Evolutionary conservation across 805 yeast species (phyloP).

Genomic region (Metschnikowia bowlesiae): DNA sequence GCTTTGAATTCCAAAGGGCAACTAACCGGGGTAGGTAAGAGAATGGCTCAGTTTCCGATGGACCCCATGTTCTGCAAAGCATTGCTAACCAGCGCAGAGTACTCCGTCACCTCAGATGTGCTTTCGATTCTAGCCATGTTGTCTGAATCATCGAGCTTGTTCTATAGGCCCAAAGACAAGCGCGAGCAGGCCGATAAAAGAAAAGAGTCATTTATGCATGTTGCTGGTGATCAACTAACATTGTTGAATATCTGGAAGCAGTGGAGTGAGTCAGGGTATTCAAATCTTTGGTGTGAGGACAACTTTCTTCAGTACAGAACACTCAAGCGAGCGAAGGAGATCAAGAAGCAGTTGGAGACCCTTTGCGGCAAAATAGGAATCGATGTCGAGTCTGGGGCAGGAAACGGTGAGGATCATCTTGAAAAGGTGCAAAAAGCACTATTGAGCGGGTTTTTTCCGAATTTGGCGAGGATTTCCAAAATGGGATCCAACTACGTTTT

Average conservation of each 20-base stretch:
- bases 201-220: conserved; percentile 49
- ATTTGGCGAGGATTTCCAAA: conserved; percentile 54
- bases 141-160: conserved; percentile 69
- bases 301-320: conserved; percentile 76
- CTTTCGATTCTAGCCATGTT: conserved; percentile 78
- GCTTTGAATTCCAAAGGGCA: conserved; percentile 79
- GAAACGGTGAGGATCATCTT: conserved; percentile 13
- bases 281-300: conserved; percentile 80
- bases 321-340: conserved; percentile 60
- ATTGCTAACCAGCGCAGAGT: conserved; percentile 56
- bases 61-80: conserved; percentile 87
- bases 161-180: conserved; percentile 66
- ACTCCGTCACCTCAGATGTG: conserved; percentile 62
- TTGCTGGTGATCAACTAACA: conserved; percentile 76
- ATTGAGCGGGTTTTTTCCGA: conserved; percentile 66
- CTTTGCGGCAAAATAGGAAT: conserved; percentile 56
- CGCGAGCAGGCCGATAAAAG: conserved; percentile 62
- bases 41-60: conserved; percentile 89
- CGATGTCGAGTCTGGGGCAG: conserved; percentile 9
- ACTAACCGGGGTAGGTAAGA: conserved; percentile 70
- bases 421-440: conserved; percentile 49
- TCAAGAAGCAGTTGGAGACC: conserved; percentile 62
- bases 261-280: conserved; percentile 66
- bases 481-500: conserved; percentile 69
- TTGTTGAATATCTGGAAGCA: conserved; percentile 69